Conservation (phyloP, 169 alveolate genomes). For the Cryptosporidium muris region DNA sequence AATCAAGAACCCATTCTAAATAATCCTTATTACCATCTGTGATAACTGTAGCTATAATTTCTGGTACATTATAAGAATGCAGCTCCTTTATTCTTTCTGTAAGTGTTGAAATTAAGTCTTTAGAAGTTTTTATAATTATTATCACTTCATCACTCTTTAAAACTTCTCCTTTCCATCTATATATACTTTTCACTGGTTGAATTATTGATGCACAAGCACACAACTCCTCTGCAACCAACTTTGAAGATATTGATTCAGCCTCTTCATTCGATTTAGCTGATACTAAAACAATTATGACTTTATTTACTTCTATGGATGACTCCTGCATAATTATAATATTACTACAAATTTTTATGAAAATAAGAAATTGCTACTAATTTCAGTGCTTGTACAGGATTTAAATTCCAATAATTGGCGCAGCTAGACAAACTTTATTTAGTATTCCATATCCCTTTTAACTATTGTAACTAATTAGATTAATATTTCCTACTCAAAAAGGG, state of each 20-base stretch:
- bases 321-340: not conserved
- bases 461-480: not conserved
- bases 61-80: slow-evolving; percentile 60
- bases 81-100: slow-evolving; percentile 8
- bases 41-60: slow-evolving; percentile 39
- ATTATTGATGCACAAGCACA: slow-evolving; percentile 65
- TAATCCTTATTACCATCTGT: slow-evolving; percentile 21
- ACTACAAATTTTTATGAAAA: not conserved
- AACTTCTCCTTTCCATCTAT: slow-evolving; percentile 24
- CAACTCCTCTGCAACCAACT: slow-evolving; percentile 29
- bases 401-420: too few relatives aligned
- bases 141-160: slow-evolving; percentile 17
- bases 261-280: slow-evolving; percentile 14
- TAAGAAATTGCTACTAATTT: too few relatives aligned
- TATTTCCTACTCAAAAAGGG: not conserved
- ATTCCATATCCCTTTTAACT: too few relatives aligned
- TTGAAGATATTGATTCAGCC: slow-evolving; percentile 28
- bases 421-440: too few relatives aligned
- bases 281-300: slow-evolving; percentile 19
- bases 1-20: slow-evolving; percentile 25
- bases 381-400: too few relatives aligned
- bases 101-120: not conserved
- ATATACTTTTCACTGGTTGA: slow-evolving; percentile 44
- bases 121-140: slow-evolving; percentile 23
- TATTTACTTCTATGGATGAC: not conserved